Evolutionary conservation across 2,329 filamentous ascomycete species (phyloP).

Genomic region (Ophiostoma pallidulum): DNA sequence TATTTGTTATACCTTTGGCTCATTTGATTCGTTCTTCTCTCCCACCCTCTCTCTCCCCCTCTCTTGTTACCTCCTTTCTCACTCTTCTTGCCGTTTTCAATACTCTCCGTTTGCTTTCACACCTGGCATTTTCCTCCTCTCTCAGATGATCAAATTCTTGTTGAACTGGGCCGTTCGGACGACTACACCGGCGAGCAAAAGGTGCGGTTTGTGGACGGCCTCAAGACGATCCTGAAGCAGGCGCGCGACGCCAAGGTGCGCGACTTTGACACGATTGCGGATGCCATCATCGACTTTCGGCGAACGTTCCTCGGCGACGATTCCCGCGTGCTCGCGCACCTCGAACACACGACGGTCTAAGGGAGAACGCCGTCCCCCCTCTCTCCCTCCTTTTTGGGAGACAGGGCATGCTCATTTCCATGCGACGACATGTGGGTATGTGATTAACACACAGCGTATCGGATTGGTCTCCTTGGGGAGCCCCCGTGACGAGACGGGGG

Average conservation of each 20-base stretch:
- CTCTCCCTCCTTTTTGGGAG: neutral
- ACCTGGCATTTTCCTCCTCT: constrained; percentile 21
- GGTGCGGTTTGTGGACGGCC: constrained; percentile 51
- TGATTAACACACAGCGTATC: neutral
- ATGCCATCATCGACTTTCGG: constrained; percentile 58
- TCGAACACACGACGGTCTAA: constrained; percentile 22
- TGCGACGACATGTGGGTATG: neutral
- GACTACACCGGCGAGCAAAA: constrained; percentile 53
- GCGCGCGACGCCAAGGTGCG: constrained; percentile 50
- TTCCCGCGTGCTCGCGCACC: constrained; percentile 48
- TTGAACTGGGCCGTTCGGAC: constrained; percentile 59
- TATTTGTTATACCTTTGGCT: no score
- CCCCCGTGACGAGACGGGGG: neutral
- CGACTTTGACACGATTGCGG: constrained; percentile 58
- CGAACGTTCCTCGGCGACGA: constrained; percentile 54
- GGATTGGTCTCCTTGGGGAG: no score
- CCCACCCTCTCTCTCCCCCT: constrained; percentile 21
- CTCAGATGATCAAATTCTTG: constrained; percentile 63
- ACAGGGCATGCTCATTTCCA: no score
- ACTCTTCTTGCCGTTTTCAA: constrained; percentile 18
- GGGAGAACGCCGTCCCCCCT: neutral
- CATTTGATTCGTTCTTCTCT: neutral
- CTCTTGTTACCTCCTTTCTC: constrained; percentile 46
- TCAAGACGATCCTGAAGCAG: constrained; percentile 51
- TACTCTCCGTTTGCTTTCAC: neutral